phyloP scores from a whole-genome alignment of 2,329 filamentous ascomycete genomes.

The Phyllosticta citribraziliensis region DNA sequence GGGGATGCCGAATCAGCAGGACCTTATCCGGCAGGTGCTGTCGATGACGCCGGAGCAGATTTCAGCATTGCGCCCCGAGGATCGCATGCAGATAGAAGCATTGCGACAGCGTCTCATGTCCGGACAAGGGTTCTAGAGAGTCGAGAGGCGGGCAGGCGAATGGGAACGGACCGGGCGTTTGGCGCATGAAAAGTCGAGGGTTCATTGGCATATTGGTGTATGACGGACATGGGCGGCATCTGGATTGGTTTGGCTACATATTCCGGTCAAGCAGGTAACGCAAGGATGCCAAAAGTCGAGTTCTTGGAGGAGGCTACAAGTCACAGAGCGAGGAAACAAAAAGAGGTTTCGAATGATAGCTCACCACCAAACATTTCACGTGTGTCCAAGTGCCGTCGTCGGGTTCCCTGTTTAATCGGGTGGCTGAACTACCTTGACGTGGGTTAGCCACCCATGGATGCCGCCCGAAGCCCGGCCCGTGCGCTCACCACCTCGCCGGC shows the following conservation, averaged over 20 bases:
- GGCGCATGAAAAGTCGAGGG: conserved; percentile 1
- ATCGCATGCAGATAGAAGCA: conserved; percentile 69
- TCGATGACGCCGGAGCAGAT: conserved; percentile 71
- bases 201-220: conserved; percentile 2
- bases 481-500: background rate
- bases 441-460: background rate
- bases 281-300: background rate
- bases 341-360: background rate
- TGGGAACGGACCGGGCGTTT: conserved; percentile 7
- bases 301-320: too few relatives aligned
- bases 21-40: conserved; percentile 72
- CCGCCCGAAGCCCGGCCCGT: conserved; percentile 1
- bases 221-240: conserved; percentile 2
- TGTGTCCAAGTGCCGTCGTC: conserved; percentile 2
- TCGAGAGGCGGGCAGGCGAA: background rate
- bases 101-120: conserved; percentile 54
- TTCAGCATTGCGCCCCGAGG: conserved; percentile 63
- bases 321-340: too few relatives aligned
- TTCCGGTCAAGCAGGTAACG: conserved; percentile 3
- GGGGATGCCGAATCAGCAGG: conserved; percentile 49
- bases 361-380: conserved; percentile 1
- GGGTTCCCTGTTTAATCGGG: conserved; percentile 9
- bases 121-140: conserved; percentile 12
- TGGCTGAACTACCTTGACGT: conserved; percentile 1
- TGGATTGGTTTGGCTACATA: conserved; percentile 6